phyloP scores from a whole-genome alignment of 257 asterid species.

The Phtheirospermum japonicum region DNA sequence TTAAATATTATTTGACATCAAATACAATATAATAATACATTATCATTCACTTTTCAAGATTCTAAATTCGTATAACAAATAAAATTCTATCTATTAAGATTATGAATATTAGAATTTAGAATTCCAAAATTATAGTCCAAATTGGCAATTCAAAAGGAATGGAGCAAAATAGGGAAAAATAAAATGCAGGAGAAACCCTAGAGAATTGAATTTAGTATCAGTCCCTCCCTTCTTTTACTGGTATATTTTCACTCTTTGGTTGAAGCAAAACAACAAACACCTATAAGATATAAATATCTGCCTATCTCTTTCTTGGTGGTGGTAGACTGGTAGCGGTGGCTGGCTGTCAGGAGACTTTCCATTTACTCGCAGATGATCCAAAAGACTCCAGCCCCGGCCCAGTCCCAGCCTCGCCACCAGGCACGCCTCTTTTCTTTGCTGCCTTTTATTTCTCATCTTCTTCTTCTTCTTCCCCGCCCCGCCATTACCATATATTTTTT shows the following conservation, averaged over 20 bases:
- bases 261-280: slow-evolving; percentile 35
- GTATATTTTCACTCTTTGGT: neutral
- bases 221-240: neutral
- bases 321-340: neutral
- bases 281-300: slow-evolving; percentile 29
- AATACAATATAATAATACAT: too few relatives aligned
- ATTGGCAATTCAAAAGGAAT: too few relatives aligned
- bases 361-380: slow-evolving; percentile 37
- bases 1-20: too few relatives aligned
- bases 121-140: too few relatives aligned
- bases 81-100: too few relatives aligned
- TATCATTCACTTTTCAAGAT: too few relatives aligned
- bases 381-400: slow-evolving; percentile 42
- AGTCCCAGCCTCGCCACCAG: slow-evolving; percentile 32
- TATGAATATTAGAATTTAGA: too few relatives aligned
- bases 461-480: neutral
- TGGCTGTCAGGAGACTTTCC: slow-evolving; percentile 22
- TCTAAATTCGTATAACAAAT: too few relatives aligned
- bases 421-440: slow-evolving; percentile 31
- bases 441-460: slow-evolving; percentile 21
- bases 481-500: neutral
- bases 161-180: too few relatives aligned
- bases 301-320: slow-evolving; percentile 1
- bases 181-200: neutral
- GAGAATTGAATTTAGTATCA: neutral